These are phyloP conservation scores for Mycena haematopus DNA, from an alignment of 768 basidiomycete genomes.

Conservation along the genomic window DNA sequence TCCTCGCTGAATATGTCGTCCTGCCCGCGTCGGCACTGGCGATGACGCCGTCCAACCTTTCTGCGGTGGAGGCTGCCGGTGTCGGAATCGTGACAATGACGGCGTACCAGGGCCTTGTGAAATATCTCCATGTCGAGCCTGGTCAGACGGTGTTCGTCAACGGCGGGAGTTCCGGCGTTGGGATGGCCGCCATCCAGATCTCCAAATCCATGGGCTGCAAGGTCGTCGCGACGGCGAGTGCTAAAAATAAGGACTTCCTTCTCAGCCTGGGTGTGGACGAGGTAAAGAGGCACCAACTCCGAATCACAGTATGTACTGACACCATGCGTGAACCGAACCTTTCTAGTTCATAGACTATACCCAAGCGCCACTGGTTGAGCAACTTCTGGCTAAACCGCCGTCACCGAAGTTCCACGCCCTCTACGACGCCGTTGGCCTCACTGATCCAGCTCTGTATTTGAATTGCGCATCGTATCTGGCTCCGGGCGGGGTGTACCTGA, in stretches of 20 bases:
- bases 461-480: constrained; percentile 59
- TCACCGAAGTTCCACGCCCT: constrained; percentile 61
- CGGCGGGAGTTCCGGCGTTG: constrained; percentile 74
- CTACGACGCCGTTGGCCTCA: constrained; percentile 61
- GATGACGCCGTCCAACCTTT: constrained; percentile 44
- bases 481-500: constrained; percentile 58
- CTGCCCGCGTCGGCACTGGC: constrained; percentile 49
- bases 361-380: constrained; percentile 51
- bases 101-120: constrained; percentile 60
- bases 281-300: constrained; percentile 38
- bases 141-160: constrained; percentile 72
- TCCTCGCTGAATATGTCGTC: constrained; percentile 62
- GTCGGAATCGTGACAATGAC: constrained; percentile 61
- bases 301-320: no score
- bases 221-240: constrained; percentile 67
- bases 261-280: constrained; percentile 69
- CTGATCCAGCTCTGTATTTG: constrained; percentile 56
- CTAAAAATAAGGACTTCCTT: constrained; percentile 64
- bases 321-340: background rate
- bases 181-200: constrained; percentile 73
- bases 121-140: constrained; percentile 51
- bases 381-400: constrained; percentile 52
- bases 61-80: constrained; percentile 65
- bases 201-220: constrained; percentile 68
- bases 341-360: constrained; percentile 68